phyloP scores from a whole-genome alignment of 2,329 filamentous ascomycete species.

The Penicillium aurantiogriseum region DNA sequence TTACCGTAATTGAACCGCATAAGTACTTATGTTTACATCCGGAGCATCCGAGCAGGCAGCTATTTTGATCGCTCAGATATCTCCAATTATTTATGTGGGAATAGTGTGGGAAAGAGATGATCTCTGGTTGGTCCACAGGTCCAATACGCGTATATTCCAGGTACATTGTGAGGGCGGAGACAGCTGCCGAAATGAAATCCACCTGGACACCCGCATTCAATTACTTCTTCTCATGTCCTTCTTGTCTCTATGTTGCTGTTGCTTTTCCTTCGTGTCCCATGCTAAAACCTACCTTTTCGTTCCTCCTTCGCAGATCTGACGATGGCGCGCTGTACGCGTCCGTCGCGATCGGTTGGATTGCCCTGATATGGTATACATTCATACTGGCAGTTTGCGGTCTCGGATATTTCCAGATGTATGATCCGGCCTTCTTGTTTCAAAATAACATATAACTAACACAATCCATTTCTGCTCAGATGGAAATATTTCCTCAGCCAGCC shows the following conservation, averaged over 20 bases:
- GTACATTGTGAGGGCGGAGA: conserved; percentile 1
- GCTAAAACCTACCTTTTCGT: conserved; percentile 28
- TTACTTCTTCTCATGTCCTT: conserved; percentile 17
- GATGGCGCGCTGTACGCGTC: conserved; percentile 34
- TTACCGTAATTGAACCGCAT: not conserved
- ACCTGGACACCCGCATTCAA: not conserved
- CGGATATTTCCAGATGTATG: conserved; percentile 60
- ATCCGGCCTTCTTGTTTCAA: not conserved
- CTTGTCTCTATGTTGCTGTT: not conserved
- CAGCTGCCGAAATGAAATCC: conserved; percentile 10
- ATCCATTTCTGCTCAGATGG: conserved; percentile 44
- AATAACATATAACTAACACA: conserved; percentile 10
- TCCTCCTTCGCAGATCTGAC: conserved; percentile 22
- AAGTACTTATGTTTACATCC: not conserved
- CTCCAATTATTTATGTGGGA: not conserved
- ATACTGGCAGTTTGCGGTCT: conserved; percentile 58
- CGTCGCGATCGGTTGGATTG: conserved; percentile 47
- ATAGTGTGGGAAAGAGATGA: not conserved
- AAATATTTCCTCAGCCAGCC: conserved; percentile 53
- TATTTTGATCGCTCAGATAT: too few species aligned
- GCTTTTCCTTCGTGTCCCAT: conserved; percentile 22
- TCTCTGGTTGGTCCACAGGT: not conserved
- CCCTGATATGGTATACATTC: conserved; percentile 56
- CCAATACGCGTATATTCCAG: not conserved
- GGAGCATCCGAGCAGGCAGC: not conserved